These are phyloP conservation scores for Clarkia xantiana DNA, from an alignment of 345 rosid genomes.

Conservation along the genomic window DNA sequence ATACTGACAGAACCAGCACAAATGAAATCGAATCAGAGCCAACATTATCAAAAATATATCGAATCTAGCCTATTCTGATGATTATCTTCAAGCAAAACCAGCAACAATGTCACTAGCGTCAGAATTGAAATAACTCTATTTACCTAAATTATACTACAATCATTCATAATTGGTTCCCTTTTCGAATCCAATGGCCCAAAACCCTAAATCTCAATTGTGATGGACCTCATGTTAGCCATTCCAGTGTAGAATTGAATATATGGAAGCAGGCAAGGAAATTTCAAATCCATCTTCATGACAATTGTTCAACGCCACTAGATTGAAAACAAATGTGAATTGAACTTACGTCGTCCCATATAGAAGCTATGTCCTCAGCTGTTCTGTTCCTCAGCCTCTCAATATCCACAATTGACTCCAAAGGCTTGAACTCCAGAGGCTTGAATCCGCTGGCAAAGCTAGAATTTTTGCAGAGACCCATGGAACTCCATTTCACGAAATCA, in stretches of 20 bases:
- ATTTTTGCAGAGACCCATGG: conserved; percentile 52
- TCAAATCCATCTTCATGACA: neutral
- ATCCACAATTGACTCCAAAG: conserved; percentile 83
- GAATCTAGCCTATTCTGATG: neutral
- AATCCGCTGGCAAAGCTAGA: conserved; percentile 78
- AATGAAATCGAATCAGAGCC: conserved; percentile 1
- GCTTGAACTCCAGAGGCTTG: conserved; percentile 65
- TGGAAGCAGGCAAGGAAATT: neutral
- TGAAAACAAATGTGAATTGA: neutral
- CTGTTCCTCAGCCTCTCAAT: conserved; percentile 44
- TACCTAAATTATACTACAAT: too few species aligned
- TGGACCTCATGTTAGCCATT: too few species aligned
- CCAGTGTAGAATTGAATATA: too few species aligned
- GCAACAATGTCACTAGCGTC: too few species aligned
- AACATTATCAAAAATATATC: neutral
- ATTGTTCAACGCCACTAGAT: neutral
- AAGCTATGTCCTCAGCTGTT: conserved; percentile 66
- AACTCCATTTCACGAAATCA: conserved; percentile 43
- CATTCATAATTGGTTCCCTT: too few species aligned
- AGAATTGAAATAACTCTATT: too few species aligned
- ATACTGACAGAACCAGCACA: conserved; percentile 33
- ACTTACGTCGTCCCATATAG: conserved; percentile 78
- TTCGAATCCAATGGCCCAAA: too few species aligned
- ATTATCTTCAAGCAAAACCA: too few species aligned
- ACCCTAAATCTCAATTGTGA: too few species aligned